These are phyloP conservation scores for Lecanicillium sp. DNA, from an alignment of 2,329 filamentous ascomycete genomes.

Conservation along the genomic window DNA sequence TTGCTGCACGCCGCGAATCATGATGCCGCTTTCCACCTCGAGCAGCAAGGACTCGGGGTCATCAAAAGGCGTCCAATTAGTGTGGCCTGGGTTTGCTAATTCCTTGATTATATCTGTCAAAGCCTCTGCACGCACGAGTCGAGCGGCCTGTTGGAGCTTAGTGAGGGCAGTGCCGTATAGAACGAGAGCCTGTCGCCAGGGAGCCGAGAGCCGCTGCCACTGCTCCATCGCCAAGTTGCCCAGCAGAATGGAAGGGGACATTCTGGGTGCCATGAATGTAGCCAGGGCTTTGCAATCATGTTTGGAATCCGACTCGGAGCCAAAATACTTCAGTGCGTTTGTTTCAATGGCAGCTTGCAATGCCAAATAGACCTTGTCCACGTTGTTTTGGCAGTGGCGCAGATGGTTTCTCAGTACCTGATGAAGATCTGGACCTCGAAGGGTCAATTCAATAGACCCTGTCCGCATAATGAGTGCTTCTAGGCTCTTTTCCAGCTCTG, in stretches of 20 bases:
- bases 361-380: not conserved
- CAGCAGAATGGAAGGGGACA: not conserved
- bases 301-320: not conserved
- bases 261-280: conserved; percentile 1
- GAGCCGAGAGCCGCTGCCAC: not conserved
- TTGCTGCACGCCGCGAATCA: conserved; percentile 55
- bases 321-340: not conserved
- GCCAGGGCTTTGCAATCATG: not conserved
- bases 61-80: not conserved
- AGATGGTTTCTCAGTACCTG: not conserved
- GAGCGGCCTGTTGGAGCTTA: not conserved
- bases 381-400: not conserved
- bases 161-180: not conserved
- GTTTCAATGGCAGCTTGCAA: not conserved
- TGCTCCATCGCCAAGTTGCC: not conserved
- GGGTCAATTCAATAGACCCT: too few relatives aligned
- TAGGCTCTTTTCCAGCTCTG: too few relatives aligned
- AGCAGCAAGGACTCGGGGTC: conserved; percentile 56
- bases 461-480: too few relatives aligned
- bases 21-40: conserved; percentile 56
- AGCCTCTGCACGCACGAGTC: not conserved
- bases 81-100: not conserved
- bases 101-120: not conserved
- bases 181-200: not conserved
- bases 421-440: not conserved